phyloP scores from a whole-genome alignment of 495 filamentous ascomycete genomes.

The Penicillium pancosmium region DNA sequence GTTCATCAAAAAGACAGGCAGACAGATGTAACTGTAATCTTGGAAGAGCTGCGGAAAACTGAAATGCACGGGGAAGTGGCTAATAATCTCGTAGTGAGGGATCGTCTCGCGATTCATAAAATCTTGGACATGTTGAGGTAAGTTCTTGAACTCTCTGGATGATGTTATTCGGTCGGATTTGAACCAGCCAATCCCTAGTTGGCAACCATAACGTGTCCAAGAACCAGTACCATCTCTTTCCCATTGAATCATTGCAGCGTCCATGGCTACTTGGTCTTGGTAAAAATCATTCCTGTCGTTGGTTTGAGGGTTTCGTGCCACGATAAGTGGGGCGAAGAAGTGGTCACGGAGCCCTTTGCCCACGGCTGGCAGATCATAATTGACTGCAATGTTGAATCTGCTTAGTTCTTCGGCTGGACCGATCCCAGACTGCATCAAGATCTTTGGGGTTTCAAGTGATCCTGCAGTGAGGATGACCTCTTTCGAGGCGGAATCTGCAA shows the following conservation, averaged over 20 bases:
- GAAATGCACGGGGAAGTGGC: conserved; percentile 34
- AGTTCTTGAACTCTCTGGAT: conserved; percentile 46
- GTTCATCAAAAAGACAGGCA: conserved; percentile 40
- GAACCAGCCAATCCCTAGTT: conserved; percentile 56
- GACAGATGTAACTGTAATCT: conserved; percentile 37
- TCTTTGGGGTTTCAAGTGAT: conserved; percentile 58
- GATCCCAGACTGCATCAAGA: conserved; percentile 68
- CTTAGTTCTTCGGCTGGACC: conserved; percentile 56
- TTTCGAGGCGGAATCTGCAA: conserved; percentile 42
- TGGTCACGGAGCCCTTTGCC: conserved; percentile 65
- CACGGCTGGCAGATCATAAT: conserved; percentile 51
- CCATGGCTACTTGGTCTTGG: conserved; percentile 36
- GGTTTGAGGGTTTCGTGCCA: conserved; percentile 30
- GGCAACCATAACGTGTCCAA: conserved; percentile 43
- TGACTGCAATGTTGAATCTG: conserved; percentile 52
- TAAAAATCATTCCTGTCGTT: conserved; percentile 38
- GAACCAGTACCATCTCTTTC: conserved; percentile 46
- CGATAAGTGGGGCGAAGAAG: conserved; percentile 28
- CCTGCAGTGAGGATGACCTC: conserved; percentile 65
- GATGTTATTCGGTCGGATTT: conserved; percentile 47
- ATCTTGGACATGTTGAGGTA: conserved; percentile 41
- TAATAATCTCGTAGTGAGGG: conserved; percentile 50
- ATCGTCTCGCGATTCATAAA: conserved; percentile 48
- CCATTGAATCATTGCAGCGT: conserved; percentile 51
- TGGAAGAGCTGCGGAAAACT: conserved; percentile 25